Percentiles rank a stretch among this genome's conserved stretches.
phyloP scores from a whole-genome alignment of 2,329 filamentous ascomycete species.

The Colletotrichum scovillei region DNA sequence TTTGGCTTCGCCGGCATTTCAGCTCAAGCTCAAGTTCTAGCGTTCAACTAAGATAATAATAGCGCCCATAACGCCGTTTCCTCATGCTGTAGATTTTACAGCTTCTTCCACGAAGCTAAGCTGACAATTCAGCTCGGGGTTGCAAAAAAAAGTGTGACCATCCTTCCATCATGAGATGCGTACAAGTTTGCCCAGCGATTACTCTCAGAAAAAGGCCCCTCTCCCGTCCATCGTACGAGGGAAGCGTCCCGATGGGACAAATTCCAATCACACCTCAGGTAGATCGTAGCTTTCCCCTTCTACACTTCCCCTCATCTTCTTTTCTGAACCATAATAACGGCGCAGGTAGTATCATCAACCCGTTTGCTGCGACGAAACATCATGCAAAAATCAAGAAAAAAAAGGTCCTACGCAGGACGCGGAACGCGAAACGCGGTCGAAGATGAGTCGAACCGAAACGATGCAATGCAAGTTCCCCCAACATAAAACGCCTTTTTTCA shows the following conservation, averaged over 20 bases:
- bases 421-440: neutral
- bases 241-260: too few relatives aligned
- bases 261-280: too few relatives aligned
- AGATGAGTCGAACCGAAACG: neutral
- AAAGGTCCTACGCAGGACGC: neutral
- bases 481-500: neutral
- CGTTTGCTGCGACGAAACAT: neutral
- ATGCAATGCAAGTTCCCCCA: slow-evolving; percentile 2
- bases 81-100: slow-evolving; percentile 15
- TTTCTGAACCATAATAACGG: neutral
- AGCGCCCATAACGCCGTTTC: slow-evolving; percentile 22
- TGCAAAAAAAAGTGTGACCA: neutral
- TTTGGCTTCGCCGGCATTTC: neutral
- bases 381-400: neutral
- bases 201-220: too few relatives aligned
- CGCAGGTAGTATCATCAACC: neutral
- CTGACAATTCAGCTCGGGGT: neutral
- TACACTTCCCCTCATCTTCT: neutral
- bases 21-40: neutral
- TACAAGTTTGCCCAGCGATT: neutral
- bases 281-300: too few relatives aligned
- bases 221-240: too few relatives aligned
- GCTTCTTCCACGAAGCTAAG: neutral
- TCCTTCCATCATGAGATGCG: neutral
- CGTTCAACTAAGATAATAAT: neutral